These are phyloP conservation scores for Solanum appendiculatum DNA, from an alignment of 257 asterid species.

Conservation along the genomic window DNA sequence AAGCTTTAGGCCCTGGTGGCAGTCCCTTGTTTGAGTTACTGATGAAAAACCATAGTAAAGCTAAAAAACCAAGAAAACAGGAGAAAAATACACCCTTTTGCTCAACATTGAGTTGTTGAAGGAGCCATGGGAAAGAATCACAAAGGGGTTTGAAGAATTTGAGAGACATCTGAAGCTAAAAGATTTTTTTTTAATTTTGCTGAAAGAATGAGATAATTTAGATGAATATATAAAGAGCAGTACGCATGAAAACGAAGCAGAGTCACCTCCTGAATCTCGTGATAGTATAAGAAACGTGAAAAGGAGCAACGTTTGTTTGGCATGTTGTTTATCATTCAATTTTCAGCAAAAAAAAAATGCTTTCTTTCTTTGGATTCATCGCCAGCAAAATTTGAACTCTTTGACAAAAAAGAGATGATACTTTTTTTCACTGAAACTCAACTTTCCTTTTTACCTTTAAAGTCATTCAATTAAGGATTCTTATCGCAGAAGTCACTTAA, in stretches of 20 bases:
- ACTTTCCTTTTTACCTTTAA: too few relatives aligned
- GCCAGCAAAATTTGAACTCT: too few relatives aligned
- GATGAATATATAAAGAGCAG: background rate
- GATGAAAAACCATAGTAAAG: conserved; percentile 16
- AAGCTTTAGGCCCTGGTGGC: conserved; percentile 58
- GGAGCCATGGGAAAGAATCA: background rate
- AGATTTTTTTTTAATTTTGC: background rate
- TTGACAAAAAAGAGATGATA: background rate
- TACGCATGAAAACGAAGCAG: background rate
- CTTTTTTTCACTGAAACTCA: too few relatives aligned
- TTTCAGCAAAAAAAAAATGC: background rate
- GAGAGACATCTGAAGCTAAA: background rate
- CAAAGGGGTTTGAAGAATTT: background rate
- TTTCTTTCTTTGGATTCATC: background rate
- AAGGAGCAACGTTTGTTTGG: background rate
- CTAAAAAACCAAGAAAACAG: conserved; percentile 10
- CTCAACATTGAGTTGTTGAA: background rate
- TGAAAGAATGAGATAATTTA: background rate
- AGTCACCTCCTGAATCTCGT: background rate
- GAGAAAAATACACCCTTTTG: background rate
- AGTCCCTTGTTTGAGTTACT: background rate
- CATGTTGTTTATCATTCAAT: background rate
- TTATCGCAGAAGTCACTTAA: too few relatives aligned
- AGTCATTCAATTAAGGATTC: too few relatives aligned
- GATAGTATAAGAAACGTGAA: background rate